Evolutionary conservation across 2,329 filamentous ascomycete genomes (phyloP).

Genomic region (Sordariomycetes sp.): DNA sequence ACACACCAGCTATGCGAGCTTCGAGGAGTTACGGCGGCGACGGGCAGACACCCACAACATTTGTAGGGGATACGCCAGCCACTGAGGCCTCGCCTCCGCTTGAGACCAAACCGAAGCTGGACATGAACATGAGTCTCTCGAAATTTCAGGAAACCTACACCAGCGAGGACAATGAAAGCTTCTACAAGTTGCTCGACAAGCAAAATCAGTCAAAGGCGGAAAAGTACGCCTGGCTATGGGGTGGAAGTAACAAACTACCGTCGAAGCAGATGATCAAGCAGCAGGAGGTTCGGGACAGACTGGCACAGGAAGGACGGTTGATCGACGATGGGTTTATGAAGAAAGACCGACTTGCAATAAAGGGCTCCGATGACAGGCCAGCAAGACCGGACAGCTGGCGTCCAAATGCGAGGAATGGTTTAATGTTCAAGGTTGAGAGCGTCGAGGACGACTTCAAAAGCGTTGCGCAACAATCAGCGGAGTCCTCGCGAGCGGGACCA

Average conservation of each 20-base stretch:
- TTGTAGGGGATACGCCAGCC: slow-evolving; percentile 64
- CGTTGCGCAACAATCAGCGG: slow-evolving; percentile 57
- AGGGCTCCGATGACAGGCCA: slow-evolving; percentile 60
- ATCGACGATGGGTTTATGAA: slow-evolving; percentile 45
- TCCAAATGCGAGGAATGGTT: slow-evolving; percentile 62
- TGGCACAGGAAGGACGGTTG: slow-evolving; percentile 36
- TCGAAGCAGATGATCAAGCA: slow-evolving; percentile 70
- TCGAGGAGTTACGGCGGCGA: no score
- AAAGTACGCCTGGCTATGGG: slow-evolving; percentile 85
- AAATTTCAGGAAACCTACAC: slow-evolving; percentile 91
- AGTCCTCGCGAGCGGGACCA: slow-evolving; percentile 62
- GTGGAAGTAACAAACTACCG: slow-evolving; percentile 75
- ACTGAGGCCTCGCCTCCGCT: slow-evolving; percentile 36
- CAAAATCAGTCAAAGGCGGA: slow-evolving; percentile 79
- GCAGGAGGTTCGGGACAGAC: slow-evolving; percentile 48
- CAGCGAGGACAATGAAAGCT: slow-evolving; percentile 95
- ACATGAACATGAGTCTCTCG: slow-evolving; percentile 72
- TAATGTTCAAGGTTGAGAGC: slow-evolving; percentile 77
- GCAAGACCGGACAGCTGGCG: slow-evolving; percentile 74
- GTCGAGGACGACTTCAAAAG: slow-evolving; percentile 53
- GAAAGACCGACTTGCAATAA: slow-evolving; percentile 52
- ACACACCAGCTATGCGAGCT: no score
- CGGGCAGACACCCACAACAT: slow-evolving; percentile 53
- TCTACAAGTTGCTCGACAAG: slow-evolving; percentile 83
- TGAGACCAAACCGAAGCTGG: slow-evolving; percentile 40